phyloP scores from a whole-genome alignment of 192 early-diverging fungal species.

The Pilaira anomala region DNA sequence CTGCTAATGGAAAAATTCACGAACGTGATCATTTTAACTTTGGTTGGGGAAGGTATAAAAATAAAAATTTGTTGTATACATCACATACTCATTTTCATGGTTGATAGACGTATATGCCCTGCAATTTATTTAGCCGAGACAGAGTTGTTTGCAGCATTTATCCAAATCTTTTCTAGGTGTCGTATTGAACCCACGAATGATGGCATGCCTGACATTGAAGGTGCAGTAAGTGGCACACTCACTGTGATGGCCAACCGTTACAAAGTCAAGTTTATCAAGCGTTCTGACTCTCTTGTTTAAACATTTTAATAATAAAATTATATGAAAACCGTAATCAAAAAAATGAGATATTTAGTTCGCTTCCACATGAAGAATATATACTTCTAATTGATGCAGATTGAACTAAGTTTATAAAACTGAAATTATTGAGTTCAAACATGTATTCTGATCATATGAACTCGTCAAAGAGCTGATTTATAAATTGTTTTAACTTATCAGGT shows the following conservation, averaged over 20 bases:
- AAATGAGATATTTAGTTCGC: no score
- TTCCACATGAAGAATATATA: no score
- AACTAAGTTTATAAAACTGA: no score
- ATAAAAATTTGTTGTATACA: not conserved
- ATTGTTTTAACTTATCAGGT: no score
- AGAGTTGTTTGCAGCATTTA: not conserved
- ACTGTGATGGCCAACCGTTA: not conserved
- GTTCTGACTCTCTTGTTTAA: not conserved
- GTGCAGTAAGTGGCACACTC: not conserved
- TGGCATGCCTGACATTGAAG: not conserved
- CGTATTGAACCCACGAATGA: not conserved
- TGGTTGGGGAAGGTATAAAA: constrained; percentile 18
- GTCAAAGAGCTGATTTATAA: no score
- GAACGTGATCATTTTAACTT: constrained; percentile 23
- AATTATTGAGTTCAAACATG: no score
- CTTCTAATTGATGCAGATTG: no score
- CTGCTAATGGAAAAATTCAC: constrained; percentile 17
- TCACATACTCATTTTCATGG: no score
- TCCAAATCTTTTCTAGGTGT: not conserved
- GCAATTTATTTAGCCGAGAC: constrained; percentile 10
- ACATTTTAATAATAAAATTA: no score
- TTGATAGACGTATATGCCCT: constrained; percentile 14
- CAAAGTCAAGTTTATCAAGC: not conserved
- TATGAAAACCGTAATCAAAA: no score
- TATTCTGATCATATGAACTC: no score